Evolutionary conservation across 169 alveolate genomes (phyloP).

Genomic region (Plasmodium ovale): DNA sequence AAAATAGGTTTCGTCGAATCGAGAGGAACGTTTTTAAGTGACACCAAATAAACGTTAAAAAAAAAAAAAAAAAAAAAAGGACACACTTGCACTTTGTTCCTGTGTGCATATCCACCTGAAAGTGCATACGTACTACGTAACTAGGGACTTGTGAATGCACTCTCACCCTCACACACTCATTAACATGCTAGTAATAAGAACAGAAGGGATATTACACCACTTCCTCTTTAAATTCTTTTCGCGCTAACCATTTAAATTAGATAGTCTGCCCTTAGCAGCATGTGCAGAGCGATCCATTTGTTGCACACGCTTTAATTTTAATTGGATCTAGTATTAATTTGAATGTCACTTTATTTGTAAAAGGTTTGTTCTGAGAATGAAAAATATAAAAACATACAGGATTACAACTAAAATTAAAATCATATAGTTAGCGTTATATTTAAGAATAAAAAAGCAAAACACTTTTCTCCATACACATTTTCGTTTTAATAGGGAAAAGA

Average conservation of each 20-base stretch:
- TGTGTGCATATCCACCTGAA: not conserved
- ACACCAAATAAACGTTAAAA: no score
- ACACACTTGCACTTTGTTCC: not conserved
- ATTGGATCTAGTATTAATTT: no score
- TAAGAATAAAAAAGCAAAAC: no score
- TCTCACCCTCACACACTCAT: no score
- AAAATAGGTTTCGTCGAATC: not conserved
- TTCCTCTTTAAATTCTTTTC: slow-evolving; percentile 8
- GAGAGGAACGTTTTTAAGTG: no score
- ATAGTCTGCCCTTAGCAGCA: slow-evolving; percentile 15
- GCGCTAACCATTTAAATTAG: slow-evolving; percentile 49
- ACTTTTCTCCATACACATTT: no score
- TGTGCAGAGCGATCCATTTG: slow-evolving; percentile 17
- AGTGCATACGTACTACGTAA: not conserved
- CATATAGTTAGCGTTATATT: no score
- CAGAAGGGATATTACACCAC: no score
- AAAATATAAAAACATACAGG: not conserved
- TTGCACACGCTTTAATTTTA: not conserved
- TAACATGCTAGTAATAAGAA: not conserved
- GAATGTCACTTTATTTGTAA: slow-evolving; percentile 19
- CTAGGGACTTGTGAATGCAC: not conserved
- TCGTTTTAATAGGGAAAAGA: no score
- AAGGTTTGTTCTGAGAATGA: slow-evolving; percentile 9
- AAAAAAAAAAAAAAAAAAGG: not conserved
- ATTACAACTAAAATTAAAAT: no score